A percentile compares a stretch with the other conserved stretches of the same genome.
Conservation (phyloP, 129 eudicot species). For the Cynara cardunculus region DNA sequence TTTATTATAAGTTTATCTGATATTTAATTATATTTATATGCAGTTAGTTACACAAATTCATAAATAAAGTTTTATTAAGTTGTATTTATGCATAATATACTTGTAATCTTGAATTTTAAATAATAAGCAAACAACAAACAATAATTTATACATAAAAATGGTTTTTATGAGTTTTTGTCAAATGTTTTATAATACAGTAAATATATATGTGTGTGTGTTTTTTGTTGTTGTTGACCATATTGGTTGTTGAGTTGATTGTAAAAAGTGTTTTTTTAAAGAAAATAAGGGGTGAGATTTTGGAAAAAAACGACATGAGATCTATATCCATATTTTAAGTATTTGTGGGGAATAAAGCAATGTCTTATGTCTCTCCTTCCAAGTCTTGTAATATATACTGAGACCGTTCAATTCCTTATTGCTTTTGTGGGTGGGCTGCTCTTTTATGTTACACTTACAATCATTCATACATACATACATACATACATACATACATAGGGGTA, state of each 20-base stretch:
- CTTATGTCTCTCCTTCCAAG: background rate
- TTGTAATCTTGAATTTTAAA: too few species aligned
- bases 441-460: background rate
- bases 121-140: too few species aligned
- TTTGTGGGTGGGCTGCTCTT: slow-evolving; percentile 2
- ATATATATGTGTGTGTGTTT: background rate
- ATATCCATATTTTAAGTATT: background rate
- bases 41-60: too few species aligned
- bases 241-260: background rate
- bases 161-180: too few species aligned
- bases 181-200: too few species aligned
- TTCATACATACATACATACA: too few species aligned
- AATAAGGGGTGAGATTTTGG: background rate
- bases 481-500: too few species aligned
- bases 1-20: too few species aligned
- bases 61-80: too few species aligned
- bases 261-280: background rate
- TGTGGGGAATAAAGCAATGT: slow-evolving; percentile 1
- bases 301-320: background rate
- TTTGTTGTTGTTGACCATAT: background rate
- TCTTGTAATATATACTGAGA: background rate
- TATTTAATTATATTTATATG: too few species aligned
- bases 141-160: too few species aligned
- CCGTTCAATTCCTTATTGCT: background rate
- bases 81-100: too few species aligned